Conservation (phyloP, 164 flowering plant species). For the Macadamia tetraphylla region DNA sequence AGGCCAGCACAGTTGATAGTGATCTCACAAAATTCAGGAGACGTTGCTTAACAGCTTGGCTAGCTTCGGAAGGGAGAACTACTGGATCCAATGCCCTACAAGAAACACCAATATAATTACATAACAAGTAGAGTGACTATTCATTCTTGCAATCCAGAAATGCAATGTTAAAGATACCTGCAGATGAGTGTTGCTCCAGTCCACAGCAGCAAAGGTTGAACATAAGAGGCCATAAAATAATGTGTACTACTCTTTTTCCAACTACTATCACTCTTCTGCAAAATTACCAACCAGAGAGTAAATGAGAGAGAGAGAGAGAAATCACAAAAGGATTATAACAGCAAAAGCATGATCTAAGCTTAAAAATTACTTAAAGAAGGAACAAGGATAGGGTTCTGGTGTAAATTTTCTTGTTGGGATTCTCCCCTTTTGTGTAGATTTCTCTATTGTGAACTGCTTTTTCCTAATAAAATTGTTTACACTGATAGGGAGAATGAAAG, state of each 20-base stretch:
- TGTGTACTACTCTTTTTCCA: slow-evolving; percentile 81
- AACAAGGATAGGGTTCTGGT: neutral
- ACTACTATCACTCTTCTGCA: slow-evolving; percentile 60
- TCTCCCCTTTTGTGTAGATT: neutral
- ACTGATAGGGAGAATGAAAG: neutral
- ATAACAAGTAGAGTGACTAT: neutral
- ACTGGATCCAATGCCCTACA: slow-evolving; percentile 84
- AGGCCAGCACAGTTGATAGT: slow-evolving; percentile 84
- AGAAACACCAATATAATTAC: neutral
- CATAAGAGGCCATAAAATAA: slow-evolving; percentile 53
- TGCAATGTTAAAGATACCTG: slow-evolving; percentile 42
- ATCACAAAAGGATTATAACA: neutral
- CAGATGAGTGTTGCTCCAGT: slow-evolving; percentile 76
- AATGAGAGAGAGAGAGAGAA: neutral
- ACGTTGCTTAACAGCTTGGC: slow-evolving; percentile 76
- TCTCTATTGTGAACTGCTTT: neutral
- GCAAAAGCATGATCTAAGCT: neutral
- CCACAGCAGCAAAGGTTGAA: slow-evolving; percentile 87
- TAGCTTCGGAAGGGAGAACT: slow-evolving; percentile 70
- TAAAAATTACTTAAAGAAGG: neutral
- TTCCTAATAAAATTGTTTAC: neutral
- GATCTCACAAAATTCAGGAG: slow-evolving; percentile 77
- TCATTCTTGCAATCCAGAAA: neutral
- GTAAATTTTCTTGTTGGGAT: neutral
- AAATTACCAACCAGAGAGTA: slow-evolving; percentile 4